Percentiles rank a stretch among this genome's conserved stretches.
These are phyloP conservation scores for Simplicillium sp. DNA, from an alignment of 2,329 filamentous ascomycete species.

Conservation along the genomic window DNA sequence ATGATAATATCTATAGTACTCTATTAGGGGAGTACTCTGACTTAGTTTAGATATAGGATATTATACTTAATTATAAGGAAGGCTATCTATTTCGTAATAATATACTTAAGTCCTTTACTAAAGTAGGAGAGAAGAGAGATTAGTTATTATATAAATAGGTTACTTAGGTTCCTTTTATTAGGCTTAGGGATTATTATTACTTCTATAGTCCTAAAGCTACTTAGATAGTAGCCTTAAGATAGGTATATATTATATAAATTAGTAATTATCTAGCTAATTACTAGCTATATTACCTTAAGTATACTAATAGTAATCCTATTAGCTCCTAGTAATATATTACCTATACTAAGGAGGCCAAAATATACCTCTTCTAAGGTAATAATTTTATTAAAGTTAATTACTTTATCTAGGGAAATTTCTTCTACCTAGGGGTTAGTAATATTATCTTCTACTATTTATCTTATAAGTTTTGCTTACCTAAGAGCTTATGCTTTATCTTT, in stretches of 20 bases:
- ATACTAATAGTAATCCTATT: constrained; percentile 12
- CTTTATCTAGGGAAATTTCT: not conserved
- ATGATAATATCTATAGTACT: constrained; percentile 10
- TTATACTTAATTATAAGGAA: constrained; percentile 10
- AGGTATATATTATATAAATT: constrained; percentile 4
- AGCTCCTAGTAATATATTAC: constrained; percentile 11
- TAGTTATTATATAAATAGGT: constrained; percentile 10
- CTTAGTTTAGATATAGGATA: constrained; percentile 11
- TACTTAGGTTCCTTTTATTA: constrained; percentile 10
- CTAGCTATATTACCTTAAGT: constrained; percentile 4
- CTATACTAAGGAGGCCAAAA: constrained; percentile 8
- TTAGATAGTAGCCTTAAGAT: constrained; percentile 10
- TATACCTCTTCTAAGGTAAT: constrained; percentile 9
- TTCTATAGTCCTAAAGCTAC: constrained; percentile 11
- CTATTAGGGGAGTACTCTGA: constrained; percentile 12
- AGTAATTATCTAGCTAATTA: constrained; percentile 1
- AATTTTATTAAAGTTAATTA: constrained; percentile 8
- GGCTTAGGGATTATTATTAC: constrained; percentile 15
- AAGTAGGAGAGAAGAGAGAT: constrained; percentile 17
- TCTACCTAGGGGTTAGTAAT: constrained; percentile 8
- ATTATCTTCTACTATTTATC: constrained; percentile 7
- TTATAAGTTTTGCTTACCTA: constrained; percentile 8
- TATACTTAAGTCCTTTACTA: constrained; percentile 15
- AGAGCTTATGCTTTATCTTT: constrained; percentile 11
- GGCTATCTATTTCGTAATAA: constrained; percentile 12